These are phyloP conservation scores for Boletus rubescentipes DNA, from an alignment of 768 basidiomycete species.

Conservation along the genomic window DNA sequence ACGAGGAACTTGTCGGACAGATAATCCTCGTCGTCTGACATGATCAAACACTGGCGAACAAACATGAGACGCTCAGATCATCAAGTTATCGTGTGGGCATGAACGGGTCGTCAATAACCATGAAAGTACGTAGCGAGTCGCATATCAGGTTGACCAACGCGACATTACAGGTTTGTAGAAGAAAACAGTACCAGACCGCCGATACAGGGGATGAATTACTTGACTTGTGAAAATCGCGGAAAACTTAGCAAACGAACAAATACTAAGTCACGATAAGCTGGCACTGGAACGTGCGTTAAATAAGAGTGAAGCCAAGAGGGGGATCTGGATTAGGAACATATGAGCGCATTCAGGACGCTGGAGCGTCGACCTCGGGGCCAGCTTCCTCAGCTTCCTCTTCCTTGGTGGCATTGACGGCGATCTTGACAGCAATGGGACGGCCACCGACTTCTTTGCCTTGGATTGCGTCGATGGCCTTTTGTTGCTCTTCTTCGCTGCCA, in stretches of 20 bases:
- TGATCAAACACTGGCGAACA: constrained; percentile 29
- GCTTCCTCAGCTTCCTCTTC: constrained; percentile 52
- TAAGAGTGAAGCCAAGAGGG: constrained; percentile 26
- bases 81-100: constrained; percentile 6
- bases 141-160: constrained; percentile 25
- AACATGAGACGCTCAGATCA: constrained; percentile 22
- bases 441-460: constrained; percentile 88
- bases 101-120: constrained; percentile 29
- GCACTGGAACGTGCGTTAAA: constrained; percentile 27
- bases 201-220: constrained; percentile 23
- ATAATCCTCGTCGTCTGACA: constrained; percentile 82
- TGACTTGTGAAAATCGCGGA: constrained; percentile 37
- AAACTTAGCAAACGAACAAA: constrained; percentile 36
- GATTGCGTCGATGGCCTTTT: constrained; percentile 84
- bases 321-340: constrained; percentile 20
- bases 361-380: constrained; percentile 33
- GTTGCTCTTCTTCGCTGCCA: constrained; percentile 82
- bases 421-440: constrained; percentile 86
- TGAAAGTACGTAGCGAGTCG: constrained; percentile 31
- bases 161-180: constrained; percentile 32
- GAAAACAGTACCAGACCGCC: constrained; percentile 50
- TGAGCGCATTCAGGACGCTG: constrained; percentile 22
- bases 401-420: constrained; percentile 84
- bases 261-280: constrained; percentile 33
- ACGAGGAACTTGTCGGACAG: constrained; percentile 83